Percentiles rank a stretch among this genome's conserved stretches.
Conservation (phyloP, 2,329 filamentous ascomycete genomes). For the Achaetomium macrosporum region DNA sequence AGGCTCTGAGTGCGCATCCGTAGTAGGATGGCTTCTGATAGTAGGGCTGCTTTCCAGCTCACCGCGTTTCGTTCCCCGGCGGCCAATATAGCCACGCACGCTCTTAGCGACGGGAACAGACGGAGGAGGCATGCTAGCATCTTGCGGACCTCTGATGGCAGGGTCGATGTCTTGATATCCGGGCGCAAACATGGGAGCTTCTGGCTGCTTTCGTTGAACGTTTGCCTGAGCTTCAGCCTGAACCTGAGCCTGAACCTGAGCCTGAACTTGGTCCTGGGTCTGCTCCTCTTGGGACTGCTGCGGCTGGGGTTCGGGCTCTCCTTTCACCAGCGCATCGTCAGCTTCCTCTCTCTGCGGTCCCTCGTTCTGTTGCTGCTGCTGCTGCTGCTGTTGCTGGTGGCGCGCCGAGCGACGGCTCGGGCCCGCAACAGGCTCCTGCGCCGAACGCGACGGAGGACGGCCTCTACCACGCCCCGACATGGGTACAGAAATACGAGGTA, state of each 20-base stretch:
- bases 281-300: conserved; percentile 3
- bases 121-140: conserved; percentile 20
- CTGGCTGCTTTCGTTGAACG: neutral
- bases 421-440: conserved; percentile 14
- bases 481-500: neutral
- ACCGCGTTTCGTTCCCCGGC: conserved; percentile 16
- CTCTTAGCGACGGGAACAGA: conserved; percentile 15
- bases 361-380: conserved; percentile 14
- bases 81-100: conserved; percentile 3
- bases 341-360: neutral
- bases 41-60: neutral
- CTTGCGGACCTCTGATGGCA: conserved; percentile 16
- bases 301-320: conserved; percentile 1
- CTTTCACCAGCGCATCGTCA: neutral
- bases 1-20: too few species aligned
- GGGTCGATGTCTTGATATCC: conserved; percentile 19
- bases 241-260: conserved; percentile 2
- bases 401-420: conserved; percentile 24
- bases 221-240: neutral
- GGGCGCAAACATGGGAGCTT: neutral
- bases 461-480: conserved; percentile 23
- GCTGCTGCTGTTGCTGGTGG: conserved; percentile 19
- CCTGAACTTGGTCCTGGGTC: conserved; percentile 2
- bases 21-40: conserved; percentile 9
- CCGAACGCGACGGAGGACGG: conserved; percentile 16